Evolutionary conservation across 306 rosid genomes (phyloP).

Genomic region (Rosa multiflora): DNA sequence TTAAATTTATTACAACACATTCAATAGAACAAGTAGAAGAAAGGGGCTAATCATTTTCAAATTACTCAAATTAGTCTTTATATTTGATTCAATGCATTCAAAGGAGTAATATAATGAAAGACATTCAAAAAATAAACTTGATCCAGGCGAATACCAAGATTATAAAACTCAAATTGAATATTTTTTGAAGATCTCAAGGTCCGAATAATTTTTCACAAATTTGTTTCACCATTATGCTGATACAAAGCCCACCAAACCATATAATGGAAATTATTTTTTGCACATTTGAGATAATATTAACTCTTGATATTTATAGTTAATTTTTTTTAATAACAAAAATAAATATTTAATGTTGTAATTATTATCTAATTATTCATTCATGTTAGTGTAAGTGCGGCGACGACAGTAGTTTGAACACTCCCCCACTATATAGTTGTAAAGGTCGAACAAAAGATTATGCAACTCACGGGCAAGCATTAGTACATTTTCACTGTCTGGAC

Average conservation of each 20-base stretch:
- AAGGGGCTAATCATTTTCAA: neutral
- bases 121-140: neutral
- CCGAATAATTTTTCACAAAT: neutral
- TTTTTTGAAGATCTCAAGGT: no score
- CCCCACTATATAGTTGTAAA: neutral
- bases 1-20: neutral
- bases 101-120: no score
- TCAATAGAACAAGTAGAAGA: neutral
- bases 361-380: no score
- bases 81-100: neutral
- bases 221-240: neutral
- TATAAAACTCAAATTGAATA: no score
- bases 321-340: no score
- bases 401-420: no score
- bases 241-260: neutral
- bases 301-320: no score
- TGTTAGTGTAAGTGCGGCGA: no score
- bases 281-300: no score
- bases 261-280: no score
- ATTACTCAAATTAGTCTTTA: neutral
- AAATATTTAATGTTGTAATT: no score
- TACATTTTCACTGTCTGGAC: neutral
- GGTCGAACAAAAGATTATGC: neutral
- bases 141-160: no score
- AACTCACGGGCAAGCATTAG: slow-evolving; percentile 4